phyloP scores from a whole-genome alignment of 257 asterid species.

The Solanum tacnaense region DNA sequence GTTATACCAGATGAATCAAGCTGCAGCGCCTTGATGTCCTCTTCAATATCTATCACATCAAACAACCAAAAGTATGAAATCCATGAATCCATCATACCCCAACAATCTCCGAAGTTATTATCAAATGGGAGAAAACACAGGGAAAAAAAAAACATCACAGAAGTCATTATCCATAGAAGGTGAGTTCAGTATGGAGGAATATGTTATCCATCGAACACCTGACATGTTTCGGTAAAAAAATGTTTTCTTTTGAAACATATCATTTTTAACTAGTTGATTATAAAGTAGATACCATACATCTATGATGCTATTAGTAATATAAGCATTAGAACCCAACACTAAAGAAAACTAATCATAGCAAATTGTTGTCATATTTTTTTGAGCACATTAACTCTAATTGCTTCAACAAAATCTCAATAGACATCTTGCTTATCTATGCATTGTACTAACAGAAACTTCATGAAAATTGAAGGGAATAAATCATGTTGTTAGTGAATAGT shows the following conservation, averaged over 20 bases:
- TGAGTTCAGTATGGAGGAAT: background rate
- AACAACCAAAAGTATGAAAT: background rate
- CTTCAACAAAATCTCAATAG: background rate
- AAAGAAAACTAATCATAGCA: background rate
- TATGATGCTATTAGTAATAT: background rate
- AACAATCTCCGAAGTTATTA: background rate
- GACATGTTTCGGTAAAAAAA: background rate
- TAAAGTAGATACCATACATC: background rate
- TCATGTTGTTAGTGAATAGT: background rate
- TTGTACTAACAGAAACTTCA: background rate
- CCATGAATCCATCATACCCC: background rate
- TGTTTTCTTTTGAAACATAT: background rate
- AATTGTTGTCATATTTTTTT: background rate
- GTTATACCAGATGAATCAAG: constrained; percentile 72
- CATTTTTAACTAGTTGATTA: background rate
- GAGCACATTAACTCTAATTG: background rate
- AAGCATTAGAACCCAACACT: background rate
- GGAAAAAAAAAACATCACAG: background rate
- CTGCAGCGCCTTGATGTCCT: constrained; percentile 81
- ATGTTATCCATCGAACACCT: background rate
- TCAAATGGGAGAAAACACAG: background rate
- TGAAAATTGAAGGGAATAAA: background rate
- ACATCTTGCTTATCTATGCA: background rate
- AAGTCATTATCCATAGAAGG: background rate
- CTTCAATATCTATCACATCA: constrained; percentile 51